phyloP scores from a whole-genome alignment of 2,329 filamentous ascomycete genomes.

The Colletotrichum viniferum region DNA sequence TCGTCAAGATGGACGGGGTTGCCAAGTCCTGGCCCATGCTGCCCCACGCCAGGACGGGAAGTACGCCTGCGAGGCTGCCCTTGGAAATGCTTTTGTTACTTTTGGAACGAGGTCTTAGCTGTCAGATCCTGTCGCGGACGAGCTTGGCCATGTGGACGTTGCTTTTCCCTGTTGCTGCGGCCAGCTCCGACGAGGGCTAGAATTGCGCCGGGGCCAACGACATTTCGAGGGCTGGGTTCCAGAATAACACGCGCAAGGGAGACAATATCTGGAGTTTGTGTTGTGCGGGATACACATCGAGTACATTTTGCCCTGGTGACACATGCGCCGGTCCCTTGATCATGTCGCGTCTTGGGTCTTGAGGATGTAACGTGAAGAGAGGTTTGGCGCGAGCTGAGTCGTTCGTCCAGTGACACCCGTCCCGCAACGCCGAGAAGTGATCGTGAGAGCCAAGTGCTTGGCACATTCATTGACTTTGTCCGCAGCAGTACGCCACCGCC shows the following conservation, averaged over 20 bases:
- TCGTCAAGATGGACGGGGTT: conserved; percentile 4
- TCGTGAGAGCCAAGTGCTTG: conserved; percentile 19
- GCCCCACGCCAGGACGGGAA: conserved; percentile 8
- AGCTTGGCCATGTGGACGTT: conserved; percentile 3
- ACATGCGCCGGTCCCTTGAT: conserved; percentile 1
- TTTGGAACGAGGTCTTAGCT: neutral
- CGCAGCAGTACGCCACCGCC: neutral
- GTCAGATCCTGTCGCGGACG: neutral
- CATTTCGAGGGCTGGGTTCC: neutral
- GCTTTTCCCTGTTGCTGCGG: neutral
- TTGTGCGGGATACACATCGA: neutral
- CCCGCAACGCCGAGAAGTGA: conserved; percentile 16
- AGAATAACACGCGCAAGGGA: neutral
- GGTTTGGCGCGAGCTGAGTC: conserved; percentile 7
- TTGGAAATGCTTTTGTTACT: neutral
- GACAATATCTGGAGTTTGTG: neutral
- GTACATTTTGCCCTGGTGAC: neutral
- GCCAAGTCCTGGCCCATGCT: neutral
- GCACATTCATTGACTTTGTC: conserved; percentile 1
- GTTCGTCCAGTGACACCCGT: conserved; percentile 18
- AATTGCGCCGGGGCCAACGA: neutral
- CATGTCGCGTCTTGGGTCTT: neutral
- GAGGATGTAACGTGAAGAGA: conserved; percentile 14
- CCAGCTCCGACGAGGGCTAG: neutral
- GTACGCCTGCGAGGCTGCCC: neutral